Evolutionary conservation across 2,329 filamentous ascomycete species (phyloP), one percentile per base, ranked within the genome.

Genomic region (Fusarium poae): DNA sequence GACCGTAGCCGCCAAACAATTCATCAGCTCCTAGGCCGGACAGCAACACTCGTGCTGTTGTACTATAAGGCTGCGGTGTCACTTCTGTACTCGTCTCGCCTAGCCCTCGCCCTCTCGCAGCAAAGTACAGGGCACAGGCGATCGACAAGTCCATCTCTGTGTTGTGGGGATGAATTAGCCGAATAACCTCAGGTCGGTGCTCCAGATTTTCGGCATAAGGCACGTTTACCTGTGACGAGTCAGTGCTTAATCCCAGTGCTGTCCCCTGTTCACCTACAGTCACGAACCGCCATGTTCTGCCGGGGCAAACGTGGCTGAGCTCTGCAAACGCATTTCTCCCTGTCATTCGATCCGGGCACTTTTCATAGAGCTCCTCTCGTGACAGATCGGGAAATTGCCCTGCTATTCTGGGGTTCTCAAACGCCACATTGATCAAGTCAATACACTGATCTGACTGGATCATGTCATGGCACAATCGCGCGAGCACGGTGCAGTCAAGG

Each of bases 131-230:
- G 0, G 96, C 96, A 72, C 88, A 91, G 1, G 92, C 92, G 72
- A 99, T 99, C 5, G 96, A 99, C 1, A 99, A 84, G 74, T 99
- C 96, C 96, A 99, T 99, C 79, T 99, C 96, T 0, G 96, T 99
- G 71, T 97, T 95, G 79, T 99, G 96, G 0, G 96, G 96, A 71
- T 91, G 85, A 77, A 99, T 97, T 20, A 99, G 83, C 3, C 88
- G 85, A 37, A 94, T 86, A 21, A 99, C 87, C 27, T 85, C 85
- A 5, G 85, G 75, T 65, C 92, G 88, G 73, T 97, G 92, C 3
- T 85, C 83, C 43, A 89, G 76, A 0, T 90, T 92, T 72, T 97
- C 92, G 8, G 83, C 76, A 76, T 95, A 97, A 0, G 95, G 92
- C 29, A 99, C 84, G 74, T 99, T 91, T 57, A 97, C 85, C 83